These are phyloP conservation scores for Ogataea zsoltii DNA, from an alignment of 805 yeast genomes.

Conservation along the genomic window DNA sequence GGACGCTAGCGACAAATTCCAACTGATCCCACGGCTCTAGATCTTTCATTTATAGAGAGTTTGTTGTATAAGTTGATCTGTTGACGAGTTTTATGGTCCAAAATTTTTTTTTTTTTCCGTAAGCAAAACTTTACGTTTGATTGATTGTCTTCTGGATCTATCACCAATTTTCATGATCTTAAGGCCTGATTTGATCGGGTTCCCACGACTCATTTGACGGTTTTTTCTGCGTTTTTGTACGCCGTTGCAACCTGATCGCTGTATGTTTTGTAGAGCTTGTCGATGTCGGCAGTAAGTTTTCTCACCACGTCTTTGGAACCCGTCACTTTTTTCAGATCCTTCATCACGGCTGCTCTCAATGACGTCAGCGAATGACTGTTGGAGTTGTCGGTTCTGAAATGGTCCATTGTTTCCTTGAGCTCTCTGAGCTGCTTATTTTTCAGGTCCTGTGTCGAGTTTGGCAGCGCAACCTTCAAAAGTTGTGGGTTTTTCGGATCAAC, in stretches of 20 bases:
- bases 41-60: too few relatives aligned
- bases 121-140: too few relatives aligned
- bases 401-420: slow-evolving; percentile 67
- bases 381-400: slow-evolving; percentile 51
- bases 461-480: slow-evolving; percentile 69
- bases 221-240: slow-evolving; percentile 54
- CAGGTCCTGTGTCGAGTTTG: slow-evolving; percentile 71
- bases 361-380: slow-evolving; percentile 52
- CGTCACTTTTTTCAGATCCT: slow-evolving; percentile 46
- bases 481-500: slow-evolving; percentile 71
- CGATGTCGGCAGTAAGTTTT: slow-evolving; percentile 60
- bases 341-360: slow-evolving; percentile 59
- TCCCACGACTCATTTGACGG: slow-evolving; percentile 19
- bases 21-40: too few relatives aligned
- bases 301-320: slow-evolving; percentile 56
- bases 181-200: neutral
- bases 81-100: too few relatives aligned
- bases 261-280: slow-evolving; percentile 67
- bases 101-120: too few relatives aligned
- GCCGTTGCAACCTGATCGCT: slow-evolving; percentile 55
- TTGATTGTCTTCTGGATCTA: too few relatives aligned
- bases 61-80: too few relatives aligned
- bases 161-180: too few relatives aligned
- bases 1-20: slow-evolving; percentile 52
- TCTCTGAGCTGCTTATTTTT: slow-evolving; percentile 55